These are phyloP conservation scores for Leccinum barrowsii DNA, from an alignment of 768 basidiomycete species.

Conservation along the genomic window DNA sequence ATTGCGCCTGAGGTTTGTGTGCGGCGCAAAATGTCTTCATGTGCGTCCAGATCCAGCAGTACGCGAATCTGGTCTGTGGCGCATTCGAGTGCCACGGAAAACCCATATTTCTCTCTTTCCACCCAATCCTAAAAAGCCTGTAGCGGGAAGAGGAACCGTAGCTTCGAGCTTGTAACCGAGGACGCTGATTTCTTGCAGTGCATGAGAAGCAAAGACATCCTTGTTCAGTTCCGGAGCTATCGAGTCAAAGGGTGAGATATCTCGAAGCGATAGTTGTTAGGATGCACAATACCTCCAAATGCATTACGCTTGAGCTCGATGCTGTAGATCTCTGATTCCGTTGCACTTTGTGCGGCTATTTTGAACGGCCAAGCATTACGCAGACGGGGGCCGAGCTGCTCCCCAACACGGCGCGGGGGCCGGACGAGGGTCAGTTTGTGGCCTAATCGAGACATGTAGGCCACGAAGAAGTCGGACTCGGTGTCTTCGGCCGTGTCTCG, in stretches of 20 bases:
- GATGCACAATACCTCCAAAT: conserved; percentile 30
- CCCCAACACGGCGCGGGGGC: conserved; percentile 37
- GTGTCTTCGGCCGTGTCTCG: conserved; percentile 47
- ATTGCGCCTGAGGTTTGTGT: not conserved
- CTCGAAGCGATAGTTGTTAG: not conserved
- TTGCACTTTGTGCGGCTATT: conserved; percentile 39
- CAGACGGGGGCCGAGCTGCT: conserved; percentile 37
- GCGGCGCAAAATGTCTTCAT: conserved; percentile 1
- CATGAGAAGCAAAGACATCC: conserved; percentile 55
- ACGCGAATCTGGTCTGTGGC: conserved; percentile 29
- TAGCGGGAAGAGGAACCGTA: conserved; percentile 54
- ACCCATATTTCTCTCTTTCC: conserved; percentile 59
- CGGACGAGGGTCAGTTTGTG: conserved; percentile 47
- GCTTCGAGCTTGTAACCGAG: conserved; percentile 64
- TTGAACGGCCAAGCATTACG: conserved; percentile 41
- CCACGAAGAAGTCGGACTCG: conserved; percentile 58
- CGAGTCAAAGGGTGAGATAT: conserved; percentile 2
- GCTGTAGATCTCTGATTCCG: conserved; percentile 49
- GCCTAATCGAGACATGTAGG: conserved; percentile 59
- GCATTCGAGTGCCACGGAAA: conserved; percentile 45
- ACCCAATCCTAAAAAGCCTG: conserved; percentile 37
- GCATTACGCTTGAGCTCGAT: conserved; percentile 50
- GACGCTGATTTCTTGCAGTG: conserved; percentile 54
- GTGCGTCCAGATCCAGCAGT: conserved; percentile 20
- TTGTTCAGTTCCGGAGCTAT: conserved; percentile 46